These are phyloP conservation scores for Blastobotrys proliferans DNA, from an alignment of 1,139 yeast genomes.

Conservation along the genomic window DNA sequence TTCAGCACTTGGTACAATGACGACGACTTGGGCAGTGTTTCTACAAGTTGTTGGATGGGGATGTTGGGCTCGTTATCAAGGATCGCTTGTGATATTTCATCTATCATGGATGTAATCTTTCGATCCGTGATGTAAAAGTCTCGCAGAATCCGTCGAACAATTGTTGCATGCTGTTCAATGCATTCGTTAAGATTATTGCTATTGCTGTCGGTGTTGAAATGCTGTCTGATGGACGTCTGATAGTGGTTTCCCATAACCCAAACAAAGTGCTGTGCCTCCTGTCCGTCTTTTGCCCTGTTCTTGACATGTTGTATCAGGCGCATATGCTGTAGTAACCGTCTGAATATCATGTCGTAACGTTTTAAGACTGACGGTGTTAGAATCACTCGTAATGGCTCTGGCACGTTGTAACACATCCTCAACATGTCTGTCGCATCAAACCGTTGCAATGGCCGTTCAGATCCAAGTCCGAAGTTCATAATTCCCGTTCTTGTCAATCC, in stretches of 20 bases:
- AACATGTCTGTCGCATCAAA: slow-evolving; percentile 17
- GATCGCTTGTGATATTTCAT: slow-evolving; percentile 2
- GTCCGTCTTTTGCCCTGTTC: background rate
- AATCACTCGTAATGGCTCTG: slow-evolving; percentile 21
- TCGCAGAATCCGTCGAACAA: slow-evolving; percentile 1
- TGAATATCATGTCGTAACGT: slow-evolving; percentile 17
- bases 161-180: slow-evolving; percentile 1
- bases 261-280: slow-evolving; percentile 17
- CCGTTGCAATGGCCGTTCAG: background rate
- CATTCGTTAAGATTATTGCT: background rate
- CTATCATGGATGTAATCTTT: background rate
- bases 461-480: slow-evolving; percentile 20
- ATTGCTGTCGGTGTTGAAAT: background rate
- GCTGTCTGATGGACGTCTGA: slow-evolving; percentile 5
- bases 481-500: background rate
- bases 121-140: slow-evolving; percentile 7
- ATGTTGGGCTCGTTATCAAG: background rate
- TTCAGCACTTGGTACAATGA: background rate
- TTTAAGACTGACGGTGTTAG: slow-evolving; percentile 14
- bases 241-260: slow-evolving; percentile 8
- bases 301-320: slow-evolving; percentile 17
- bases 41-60: background rate
- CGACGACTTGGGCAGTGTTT: background rate
- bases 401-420: slow-evolving; percentile 20
- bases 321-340: slow-evolving; percentile 16